phyloP scores from a whole-genome alignment of 345 rosid species.

The Eutrema yunnanense region DNA sequence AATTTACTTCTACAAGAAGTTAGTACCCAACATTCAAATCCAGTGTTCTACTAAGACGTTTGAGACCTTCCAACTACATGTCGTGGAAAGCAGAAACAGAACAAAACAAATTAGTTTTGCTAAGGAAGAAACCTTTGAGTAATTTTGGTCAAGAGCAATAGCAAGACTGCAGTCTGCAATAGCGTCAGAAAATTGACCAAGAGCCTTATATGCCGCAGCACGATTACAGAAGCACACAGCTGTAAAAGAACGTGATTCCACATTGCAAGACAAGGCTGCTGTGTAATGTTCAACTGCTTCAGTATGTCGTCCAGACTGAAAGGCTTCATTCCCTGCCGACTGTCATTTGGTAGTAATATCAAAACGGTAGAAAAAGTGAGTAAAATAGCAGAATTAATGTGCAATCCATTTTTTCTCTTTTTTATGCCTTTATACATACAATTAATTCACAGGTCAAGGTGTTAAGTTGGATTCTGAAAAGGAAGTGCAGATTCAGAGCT shows the following conservation, averaged over 20 bases:
- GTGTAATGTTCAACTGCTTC: conserved; percentile 94
- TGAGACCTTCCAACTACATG: conserved; percentile 9
- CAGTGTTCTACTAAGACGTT: not conserved
- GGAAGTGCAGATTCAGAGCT: conserved; percentile 2
- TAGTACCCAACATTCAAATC: not conserved
- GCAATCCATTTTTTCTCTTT: not conserved
- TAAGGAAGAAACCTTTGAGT: conserved; percentile 59
- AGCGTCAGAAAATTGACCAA: conserved; percentile 79
- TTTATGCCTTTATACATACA: not conserved
- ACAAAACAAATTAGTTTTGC: not conserved
- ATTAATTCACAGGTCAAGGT: not conserved
- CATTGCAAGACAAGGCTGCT: conserved; percentile 65
- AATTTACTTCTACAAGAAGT: not conserved
- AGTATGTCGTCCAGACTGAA: conserved; percentile 72
- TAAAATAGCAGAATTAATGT: not conserved
- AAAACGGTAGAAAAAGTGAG: not conserved
- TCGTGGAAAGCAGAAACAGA: not conserved
- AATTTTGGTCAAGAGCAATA: conserved; percentile 82
- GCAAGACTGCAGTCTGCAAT: conserved; percentile 98
- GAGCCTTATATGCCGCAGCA: conserved; percentile 84
- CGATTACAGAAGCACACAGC: conserved; percentile 97
- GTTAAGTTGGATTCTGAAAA: conserved; percentile 1
- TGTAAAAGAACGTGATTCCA: conserved; percentile 87
- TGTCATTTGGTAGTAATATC: conserved; percentile 22
- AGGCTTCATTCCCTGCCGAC: conserved; percentile 95